phyloP scores from a whole-genome alignment of 2,329 filamentous ascomycete species.

The Akanthomyces muscarius region DNA sequence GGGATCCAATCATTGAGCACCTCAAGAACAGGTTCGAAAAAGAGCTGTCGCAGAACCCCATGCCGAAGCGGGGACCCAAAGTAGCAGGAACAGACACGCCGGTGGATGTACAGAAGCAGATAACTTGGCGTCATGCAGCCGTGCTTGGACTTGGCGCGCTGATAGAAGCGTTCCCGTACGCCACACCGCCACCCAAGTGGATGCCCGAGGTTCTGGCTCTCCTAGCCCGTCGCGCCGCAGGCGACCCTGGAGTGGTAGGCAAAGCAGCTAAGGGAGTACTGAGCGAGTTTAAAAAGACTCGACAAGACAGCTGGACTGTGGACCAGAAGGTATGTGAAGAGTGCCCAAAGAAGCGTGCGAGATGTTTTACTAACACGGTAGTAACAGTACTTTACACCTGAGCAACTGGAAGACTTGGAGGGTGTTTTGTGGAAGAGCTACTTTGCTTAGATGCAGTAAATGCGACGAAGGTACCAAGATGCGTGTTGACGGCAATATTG shows the following conservation, averaged over 20 bases:
- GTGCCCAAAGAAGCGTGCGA: background rate
- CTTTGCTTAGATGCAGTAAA: constrained; percentile 56
- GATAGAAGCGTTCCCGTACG: constrained; percentile 94
- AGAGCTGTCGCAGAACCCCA: constrained; percentile 75
- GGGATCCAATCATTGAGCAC: constrained; percentile 69
- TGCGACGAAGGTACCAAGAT: background rate
- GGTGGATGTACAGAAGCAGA: constrained; percentile 67
- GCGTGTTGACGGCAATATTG: background rate
- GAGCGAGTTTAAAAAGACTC: constrained; percentile 98
- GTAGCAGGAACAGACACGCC: constrained; percentile 63
- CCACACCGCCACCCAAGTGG: constrained; percentile 86
- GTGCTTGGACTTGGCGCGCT: constrained; percentile 87
- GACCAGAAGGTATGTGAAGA: constrained; percentile 82
- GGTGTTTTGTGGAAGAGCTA: constrained; percentile 99
- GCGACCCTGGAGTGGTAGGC: constrained; percentile 85
- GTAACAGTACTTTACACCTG: constrained; percentile 71
- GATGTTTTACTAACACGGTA: constrained; percentile 25
- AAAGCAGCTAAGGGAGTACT: constrained; percentile 93
- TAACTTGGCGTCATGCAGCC: constrained; percentile 81
- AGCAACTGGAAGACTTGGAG: constrained; percentile 91
- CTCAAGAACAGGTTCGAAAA: constrained; percentile 77
- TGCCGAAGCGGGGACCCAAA: constrained; percentile 68
- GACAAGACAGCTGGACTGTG: constrained; percentile 97
- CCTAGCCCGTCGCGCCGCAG: constrained; percentile 78
- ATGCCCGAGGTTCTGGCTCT: constrained; percentile 88